Evolutionary conservation across 192 early-diverging fungal species (phyloP), one percentile per base, ranked within the genome.

Genomic region (Coemansia sp.): DNA sequence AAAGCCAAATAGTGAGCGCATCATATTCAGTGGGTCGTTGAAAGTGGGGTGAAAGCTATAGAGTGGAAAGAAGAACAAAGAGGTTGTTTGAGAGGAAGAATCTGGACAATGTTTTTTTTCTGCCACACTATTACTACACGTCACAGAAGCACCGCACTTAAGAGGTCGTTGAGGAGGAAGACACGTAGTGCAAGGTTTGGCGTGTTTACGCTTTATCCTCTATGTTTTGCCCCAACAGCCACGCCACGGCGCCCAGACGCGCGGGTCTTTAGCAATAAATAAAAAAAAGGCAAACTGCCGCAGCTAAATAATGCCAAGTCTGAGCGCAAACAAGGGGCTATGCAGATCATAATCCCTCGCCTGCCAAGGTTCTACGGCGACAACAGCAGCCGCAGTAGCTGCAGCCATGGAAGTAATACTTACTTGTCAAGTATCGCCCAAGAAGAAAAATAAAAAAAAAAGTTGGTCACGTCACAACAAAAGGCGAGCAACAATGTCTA

Each of bases 1-100:
- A 57, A 82, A 67, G 11, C 80, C 76, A 72, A 82, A 82, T 3
- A 82, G 63, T 20, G 80, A 78, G 51, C 80, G 80, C 80, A 82
- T 82, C 10, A 36, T 47, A 60, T 44, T 59, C 40, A 33, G 27
- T 33, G 57, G 3, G 27, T 18, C 55, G 31, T 34, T 4, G 13
- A 16, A 59, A 33, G 3, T 36, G 34, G 34, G 20, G 38, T 43
- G 9, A 5, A 51, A 12, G 0, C 16, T 24, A 29, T n/a, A 57
- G 36, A 67, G 44, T 43, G 42, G 42, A 43, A 54, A 51, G 43
- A 68, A 31, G 36, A 31, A 41, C 22, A 49, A 8, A 44, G 16
- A 42, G 11, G 36, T 29, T 24, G 10, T 38, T 63, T 11, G 16
- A 42, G 15, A 67, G 52, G 27, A 24, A 40, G 40, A 24, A 41